Evolutionary conservation across 805 yeast genomes (phyloP).

Genomic region (Candida incommunis): DNA sequence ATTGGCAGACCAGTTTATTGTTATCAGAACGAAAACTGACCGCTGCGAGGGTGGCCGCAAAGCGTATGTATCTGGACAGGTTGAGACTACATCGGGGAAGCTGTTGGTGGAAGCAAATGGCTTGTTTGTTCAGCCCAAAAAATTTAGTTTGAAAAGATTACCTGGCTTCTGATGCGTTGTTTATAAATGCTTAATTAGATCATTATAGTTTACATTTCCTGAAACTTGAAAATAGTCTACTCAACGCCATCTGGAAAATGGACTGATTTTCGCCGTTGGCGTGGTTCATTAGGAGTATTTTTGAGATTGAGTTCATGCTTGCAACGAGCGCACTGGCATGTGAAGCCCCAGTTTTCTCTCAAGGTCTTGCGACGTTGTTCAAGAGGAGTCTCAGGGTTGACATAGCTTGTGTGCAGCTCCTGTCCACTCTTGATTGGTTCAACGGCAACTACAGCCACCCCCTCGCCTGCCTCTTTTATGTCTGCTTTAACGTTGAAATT

Average conservation of each 20-base stretch:
- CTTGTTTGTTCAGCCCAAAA: slow-evolving; percentile 1
- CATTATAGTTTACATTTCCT: too few relatives aligned
- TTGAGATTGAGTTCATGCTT: slow-evolving; percentile 21
- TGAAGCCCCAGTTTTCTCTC: slow-evolving; percentile 67
- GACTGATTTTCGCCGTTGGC: neutral
- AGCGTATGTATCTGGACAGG: neutral
- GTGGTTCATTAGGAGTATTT: neutral
- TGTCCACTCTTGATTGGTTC: slow-evolving; percentile 47
- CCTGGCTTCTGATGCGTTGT: neutral
- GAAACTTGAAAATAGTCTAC: too few relatives aligned
- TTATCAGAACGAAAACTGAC: neutral
- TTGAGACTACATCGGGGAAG: neutral
- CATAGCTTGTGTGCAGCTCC: slow-evolving; percentile 57
- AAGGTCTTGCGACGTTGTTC: slow-evolving; percentile 51
- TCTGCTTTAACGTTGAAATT: slow-evolving; percentile 49
- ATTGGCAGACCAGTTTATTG: slow-evolving; percentile 1
- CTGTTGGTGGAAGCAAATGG: neutral
- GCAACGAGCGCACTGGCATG: slow-evolving; percentile 56
- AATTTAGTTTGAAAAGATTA: neutral
- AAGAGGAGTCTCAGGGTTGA: slow-evolving; percentile 48
- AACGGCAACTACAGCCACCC: slow-evolving; percentile 46
- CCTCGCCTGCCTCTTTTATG: slow-evolving; percentile 31
- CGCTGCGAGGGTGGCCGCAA: neutral
- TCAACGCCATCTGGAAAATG: neutral
- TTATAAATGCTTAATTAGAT: neutral